Base-by-base conservation (phyloP, 495 filamentous ascomycete genomes). In the Penicillium lividum region DNA sequence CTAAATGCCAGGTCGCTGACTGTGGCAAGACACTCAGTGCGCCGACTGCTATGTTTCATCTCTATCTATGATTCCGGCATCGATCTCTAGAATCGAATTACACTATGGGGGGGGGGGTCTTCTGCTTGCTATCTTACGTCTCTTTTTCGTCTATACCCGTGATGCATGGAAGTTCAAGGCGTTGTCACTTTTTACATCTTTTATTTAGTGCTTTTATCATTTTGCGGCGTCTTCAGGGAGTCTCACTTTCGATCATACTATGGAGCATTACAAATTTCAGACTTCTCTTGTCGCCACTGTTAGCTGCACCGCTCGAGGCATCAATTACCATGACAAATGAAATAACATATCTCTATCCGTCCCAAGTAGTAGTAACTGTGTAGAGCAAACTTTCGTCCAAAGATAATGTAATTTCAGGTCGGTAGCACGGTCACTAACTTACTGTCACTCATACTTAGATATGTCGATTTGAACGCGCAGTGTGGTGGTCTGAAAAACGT, bases 1-100 rank as follows among this genome's bases (percentile, higher is more conserved):
- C 67, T 16, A 82, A 72, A 53, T 86, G 83, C 67, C 72, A 78
- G 45, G 82, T 83, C 4, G 72, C 71, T 9, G 77, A 69, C 33
- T 86, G 83, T 44, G 71, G 71, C 16, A 77, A 74, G 54, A 43
- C 49, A 16, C 65, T 80, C 13, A 73, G 69, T 55, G 54, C 66
- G 11, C 67, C 64, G 2, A 73, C 60, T 33, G 62, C 76, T 3
- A 75, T 83, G 71, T 67, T 81, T 53, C 80, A 81, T 56, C 62
- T 83, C 9, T 82, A 78, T 59, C 61, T 82, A 43, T 82, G 67
- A 78, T 52, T 25, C 38, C 51, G n/a, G 33, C 34, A 36, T 51
- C 7, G 50, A 44, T 40, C 31, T 44, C 42, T 40, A 25, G 42
- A 48, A 50, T 53, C 42, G 15, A 31, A 48, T 64, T 65, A 61